phyloP scores from a whole-genome alignment of 148 eudicot genomes.

The Linanthus parryae region DNA sequence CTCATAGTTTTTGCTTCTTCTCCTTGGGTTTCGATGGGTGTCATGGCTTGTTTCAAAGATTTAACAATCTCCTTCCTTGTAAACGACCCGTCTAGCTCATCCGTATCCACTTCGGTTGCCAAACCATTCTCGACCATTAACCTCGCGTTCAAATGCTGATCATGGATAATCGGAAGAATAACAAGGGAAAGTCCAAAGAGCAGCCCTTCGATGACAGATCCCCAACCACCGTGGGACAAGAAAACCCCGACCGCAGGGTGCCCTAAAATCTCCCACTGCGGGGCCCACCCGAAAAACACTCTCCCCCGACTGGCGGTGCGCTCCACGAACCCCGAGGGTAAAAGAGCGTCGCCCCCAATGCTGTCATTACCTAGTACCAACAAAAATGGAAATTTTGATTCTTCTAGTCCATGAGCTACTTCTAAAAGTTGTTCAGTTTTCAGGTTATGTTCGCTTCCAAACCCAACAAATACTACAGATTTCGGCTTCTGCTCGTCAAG shows the following conservation, averaged over 20 bases:
- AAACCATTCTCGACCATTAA: neutral
- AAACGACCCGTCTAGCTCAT: neutral
- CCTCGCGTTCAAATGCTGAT: neutral
- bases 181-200: neutral
- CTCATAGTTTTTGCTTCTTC: conserved; percentile 11
- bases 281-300: conserved; percentile 30
- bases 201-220: conserved; percentile 1
- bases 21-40: no score
- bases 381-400: conserved; percentile 9
- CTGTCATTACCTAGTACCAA: conserved; percentile 12
- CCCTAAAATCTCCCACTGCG: conserved; percentile 1
- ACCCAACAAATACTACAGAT: conserved; percentile 19
- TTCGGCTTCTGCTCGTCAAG: conserved; percentile 7
- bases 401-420: conserved; percentile 14
- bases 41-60: conserved; percentile 14
- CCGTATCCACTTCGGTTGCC: neutral
- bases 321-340: conserved; percentile 30
- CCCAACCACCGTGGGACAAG: conserved; percentile 11
- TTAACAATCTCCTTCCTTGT: no score
- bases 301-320: conserved; percentile 20
- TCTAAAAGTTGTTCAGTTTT: conserved; percentile 10
- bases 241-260: conserved; percentile 10
- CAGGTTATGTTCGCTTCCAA: conserved; percentile 18
- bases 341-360: conserved; percentile 13
- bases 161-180: neutral